phyloP scores from a whole-genome alignment of 2,329 filamentous ascomycete genomes.

The Dryadomyces sulphureus region DNA sequence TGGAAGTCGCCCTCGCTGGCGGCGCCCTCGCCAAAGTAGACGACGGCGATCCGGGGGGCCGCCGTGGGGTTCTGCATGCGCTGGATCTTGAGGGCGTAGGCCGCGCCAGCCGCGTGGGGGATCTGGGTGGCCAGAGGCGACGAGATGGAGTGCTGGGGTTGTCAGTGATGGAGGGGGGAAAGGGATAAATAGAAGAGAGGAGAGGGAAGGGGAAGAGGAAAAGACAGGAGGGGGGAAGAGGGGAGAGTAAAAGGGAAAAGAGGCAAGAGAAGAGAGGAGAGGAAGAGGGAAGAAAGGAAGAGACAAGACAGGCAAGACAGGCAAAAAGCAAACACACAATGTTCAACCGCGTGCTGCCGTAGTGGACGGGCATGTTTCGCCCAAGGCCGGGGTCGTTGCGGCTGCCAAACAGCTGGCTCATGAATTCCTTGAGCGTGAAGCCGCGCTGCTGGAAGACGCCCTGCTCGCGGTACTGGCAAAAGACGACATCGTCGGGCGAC shows the following conservation, averaged over 20 bases:
- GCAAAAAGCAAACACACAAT: constrained; percentile 41
- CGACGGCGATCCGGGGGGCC: constrained; percentile 48
- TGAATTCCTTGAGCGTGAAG: constrained; percentile 76
- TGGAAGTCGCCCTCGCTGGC: constrained; percentile 76
- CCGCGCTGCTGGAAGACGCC: constrained; percentile 84
- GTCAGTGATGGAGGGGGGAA: background rate
- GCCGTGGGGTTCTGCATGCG: constrained; percentile 47
- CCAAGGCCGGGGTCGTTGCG: constrained; percentile 64
- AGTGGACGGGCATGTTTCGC: constrained; percentile 96
- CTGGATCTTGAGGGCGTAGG: constrained; percentile 65
- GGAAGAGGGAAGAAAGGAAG: no score
- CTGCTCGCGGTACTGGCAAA: constrained; percentile 87
- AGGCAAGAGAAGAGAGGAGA: background rate
- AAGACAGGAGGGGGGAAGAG: no score
- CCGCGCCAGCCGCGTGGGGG: constrained; percentile 63
- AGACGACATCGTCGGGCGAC: constrained; percentile 73
- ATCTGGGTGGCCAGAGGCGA: constrained; percentile 68
- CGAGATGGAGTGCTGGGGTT: constrained; percentile 54
- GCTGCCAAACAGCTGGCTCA: constrained; percentile 91
- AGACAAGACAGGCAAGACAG: background rate
- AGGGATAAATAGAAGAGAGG: no score
- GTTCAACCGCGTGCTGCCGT: constrained; percentile 70
- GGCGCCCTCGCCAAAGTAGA: constrained; percentile 72
- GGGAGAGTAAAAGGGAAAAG: no score
- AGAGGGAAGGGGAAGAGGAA: background rate